phyloP scores from a whole-genome alignment of 441 rosid species.

The Breynia disticha region DNA sequence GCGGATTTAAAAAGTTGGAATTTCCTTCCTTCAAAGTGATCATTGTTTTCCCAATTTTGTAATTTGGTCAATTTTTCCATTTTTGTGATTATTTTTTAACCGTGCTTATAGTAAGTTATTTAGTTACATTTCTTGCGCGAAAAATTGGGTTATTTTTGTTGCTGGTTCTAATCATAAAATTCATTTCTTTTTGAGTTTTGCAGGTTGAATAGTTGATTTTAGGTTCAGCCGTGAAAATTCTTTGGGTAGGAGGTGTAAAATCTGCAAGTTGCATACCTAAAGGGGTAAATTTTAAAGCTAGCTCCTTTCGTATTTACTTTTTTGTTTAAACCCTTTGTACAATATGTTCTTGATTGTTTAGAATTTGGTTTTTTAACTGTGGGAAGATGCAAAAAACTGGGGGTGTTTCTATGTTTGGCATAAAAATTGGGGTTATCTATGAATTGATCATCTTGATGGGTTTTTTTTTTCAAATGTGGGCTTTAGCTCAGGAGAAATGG shows the following conservation, averaged over 20 bases:
- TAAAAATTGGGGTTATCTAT: too few species aligned
- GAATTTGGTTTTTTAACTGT: too few species aligned
- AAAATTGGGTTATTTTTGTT: not conserved
- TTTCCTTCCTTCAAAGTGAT: too few species aligned
- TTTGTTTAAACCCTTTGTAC: not conserved
- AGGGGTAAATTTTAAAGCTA: not conserved
- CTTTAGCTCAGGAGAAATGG: constrained; percentile 33
- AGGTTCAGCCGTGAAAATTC: not conserved
- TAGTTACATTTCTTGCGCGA: too few species aligned
- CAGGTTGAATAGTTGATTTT: not conserved
- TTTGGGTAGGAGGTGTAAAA: not conserved
- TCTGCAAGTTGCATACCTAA: not conserved
- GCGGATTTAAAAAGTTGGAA: not conserved
- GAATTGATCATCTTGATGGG: too few species aligned
- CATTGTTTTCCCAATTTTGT: not conserved
- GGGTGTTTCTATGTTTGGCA: too few species aligned
- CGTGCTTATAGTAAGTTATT: not conserved
- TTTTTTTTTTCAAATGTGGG: too few species aligned
- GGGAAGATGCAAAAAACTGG: too few species aligned
- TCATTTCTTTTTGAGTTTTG: not conserved
- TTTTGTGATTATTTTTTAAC: not conserved
- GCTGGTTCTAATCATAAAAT: not conserved
- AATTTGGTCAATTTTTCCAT: not conserved
- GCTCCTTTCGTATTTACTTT: not conserved
- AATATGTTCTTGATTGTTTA: too few species aligned